phyloP scores from a whole-genome alignment of 1,284 basidiomycete genomes.

The Austroboletus novae-zelandiae region DNA sequence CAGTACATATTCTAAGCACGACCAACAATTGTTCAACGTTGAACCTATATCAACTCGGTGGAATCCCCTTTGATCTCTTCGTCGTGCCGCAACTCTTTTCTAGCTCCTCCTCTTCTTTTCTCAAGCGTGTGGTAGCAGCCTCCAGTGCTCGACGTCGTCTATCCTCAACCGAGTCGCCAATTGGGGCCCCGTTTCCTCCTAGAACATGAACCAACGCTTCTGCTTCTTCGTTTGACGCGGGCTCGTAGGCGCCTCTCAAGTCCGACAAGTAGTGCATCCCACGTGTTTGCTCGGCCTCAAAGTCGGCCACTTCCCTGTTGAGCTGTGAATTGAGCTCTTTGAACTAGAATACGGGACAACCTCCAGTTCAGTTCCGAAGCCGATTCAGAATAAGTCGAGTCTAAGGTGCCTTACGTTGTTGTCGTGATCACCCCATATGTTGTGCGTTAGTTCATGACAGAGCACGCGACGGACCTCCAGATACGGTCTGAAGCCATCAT shows the following conservation, averaged over 20 bases:
- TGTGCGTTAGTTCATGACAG: slow-evolving; percentile 77
- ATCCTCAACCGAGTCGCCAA: slow-evolving; percentile 51
- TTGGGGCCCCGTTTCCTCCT: slow-evolving; percentile 36
- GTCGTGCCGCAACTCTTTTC: slow-evolving; percentile 67
- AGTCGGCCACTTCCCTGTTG: slow-evolving; percentile 69
- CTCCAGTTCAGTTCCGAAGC: not conserved
- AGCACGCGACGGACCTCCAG: slow-evolving; percentile 63
- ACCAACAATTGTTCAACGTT: too few species aligned
- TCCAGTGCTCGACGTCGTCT: slow-evolving; percentile 51
- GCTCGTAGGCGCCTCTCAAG: slow-evolving; percentile 44
- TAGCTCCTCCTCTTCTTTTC: slow-evolving; percentile 66
- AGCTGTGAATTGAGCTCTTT: slow-evolving; percentile 74
- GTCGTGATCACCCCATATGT: slow-evolving; percentile 69
- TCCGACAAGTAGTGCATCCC: slow-evolving; percentile 55
- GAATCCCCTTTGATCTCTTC: slow-evolving; percentile 8
- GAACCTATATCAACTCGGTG: not conserved
- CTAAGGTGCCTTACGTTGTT: slow-evolving; percentile 51
- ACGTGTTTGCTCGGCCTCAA: slow-evolving; percentile 51
- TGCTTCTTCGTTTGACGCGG: slow-evolving; percentile 52
- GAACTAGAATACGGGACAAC: slow-evolving; percentile 43
- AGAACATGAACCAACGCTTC: slow-evolving; percentile 49
- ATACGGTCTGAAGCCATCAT: slow-evolving; percentile 71
- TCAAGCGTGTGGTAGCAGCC: slow-evolving; percentile 57
- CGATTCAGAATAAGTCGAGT: too few species aligned
- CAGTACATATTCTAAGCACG: too few species aligned